A percentile compares a stretch with the other conserved stretches of the same genome.
Evolutionary conservation across 129 eudicot genomes (phyloP).

Genomic region (Gnaphalium uliginosum): DNA sequence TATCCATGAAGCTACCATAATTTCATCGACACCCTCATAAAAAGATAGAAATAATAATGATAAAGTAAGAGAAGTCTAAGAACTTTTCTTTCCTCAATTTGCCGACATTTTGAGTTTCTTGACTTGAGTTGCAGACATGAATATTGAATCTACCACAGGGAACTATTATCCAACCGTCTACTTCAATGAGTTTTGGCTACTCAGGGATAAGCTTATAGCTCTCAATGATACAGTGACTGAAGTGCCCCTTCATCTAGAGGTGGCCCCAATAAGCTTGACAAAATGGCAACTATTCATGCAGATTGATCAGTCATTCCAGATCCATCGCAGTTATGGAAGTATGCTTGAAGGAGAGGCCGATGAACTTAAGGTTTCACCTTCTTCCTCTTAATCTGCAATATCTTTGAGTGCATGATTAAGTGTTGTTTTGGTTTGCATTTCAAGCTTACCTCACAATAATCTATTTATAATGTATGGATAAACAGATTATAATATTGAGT

Average conservation of each 20-base stretch:
- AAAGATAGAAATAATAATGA: too few species aligned
- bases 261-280: slow-evolving; percentile 97
- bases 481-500: neutral
- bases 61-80: neutral
- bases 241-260: slow-evolving; percentile 78
- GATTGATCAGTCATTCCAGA: slow-evolving; percentile 93
- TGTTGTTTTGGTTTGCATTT: neutral
- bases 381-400: neutral
- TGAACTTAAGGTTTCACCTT: slow-evolving; percentile 76
- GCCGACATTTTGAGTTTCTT: slow-evolving; percentile 40
- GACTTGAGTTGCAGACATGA: slow-evolving; percentile 65
- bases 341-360: slow-evolving; percentile 99
- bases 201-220: slow-evolving; percentile 75
- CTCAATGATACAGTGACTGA: slow-evolving; percentile 81
- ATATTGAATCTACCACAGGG: slow-evolving; percentile 74
- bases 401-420: neutral
- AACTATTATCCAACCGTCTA: slow-evolving; percentile 81
- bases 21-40: neutral
- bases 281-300: slow-evolving; percentile 94
- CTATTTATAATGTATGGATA: neutral
- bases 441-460: neutral
- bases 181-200: slow-evolving; percentile 98
- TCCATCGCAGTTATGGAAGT: slow-evolving; percentile 94
- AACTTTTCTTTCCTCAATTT: neutral
- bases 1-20: neutral